A percentile compares a stretch with the other conserved stretches of the same genome.
Evolutionary conservation across 352 stramenopile genomes (phyloP).

Genomic region (Globisporangium radiosum): DNA sequence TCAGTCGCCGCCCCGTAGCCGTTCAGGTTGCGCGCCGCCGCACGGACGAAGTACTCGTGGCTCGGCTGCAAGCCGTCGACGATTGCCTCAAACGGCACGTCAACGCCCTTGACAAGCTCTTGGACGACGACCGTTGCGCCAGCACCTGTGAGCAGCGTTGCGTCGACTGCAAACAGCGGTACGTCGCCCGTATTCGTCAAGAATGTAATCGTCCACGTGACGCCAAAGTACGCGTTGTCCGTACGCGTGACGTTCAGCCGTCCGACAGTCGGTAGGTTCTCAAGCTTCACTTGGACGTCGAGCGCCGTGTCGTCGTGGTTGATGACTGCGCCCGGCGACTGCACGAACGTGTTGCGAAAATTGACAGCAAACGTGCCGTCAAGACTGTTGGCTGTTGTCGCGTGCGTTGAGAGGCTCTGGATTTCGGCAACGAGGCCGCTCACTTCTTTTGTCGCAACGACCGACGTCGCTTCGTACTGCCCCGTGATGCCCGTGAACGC

Average conservation of each 20-base stretch:
- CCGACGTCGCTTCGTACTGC: conserved; percentile 28
- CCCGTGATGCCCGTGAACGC: conserved; percentile 30
- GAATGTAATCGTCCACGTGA: conserved; percentile 66
- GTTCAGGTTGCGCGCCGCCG: conserved; percentile 59
- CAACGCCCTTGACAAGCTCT: conserved; percentile 56
- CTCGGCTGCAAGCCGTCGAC: conserved; percentile 35
- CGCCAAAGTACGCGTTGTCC: conserved; percentile 36
- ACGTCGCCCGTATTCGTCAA: conserved; percentile 61
- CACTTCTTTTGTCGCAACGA: conserved; percentile 48
- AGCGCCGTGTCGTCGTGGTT: conserved; percentile 63
- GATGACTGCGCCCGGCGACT: conserved; percentile 38
- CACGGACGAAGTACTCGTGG: conserved; percentile 56
- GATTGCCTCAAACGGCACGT: conserved; percentile 54
- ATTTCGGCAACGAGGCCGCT: conserved; percentile 56
- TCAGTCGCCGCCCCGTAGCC: conserved; percentile 57
- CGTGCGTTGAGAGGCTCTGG: conserved; percentile 42
- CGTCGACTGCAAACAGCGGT: conserved; percentile 39
- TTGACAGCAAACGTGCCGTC: conserved; percentile 53
- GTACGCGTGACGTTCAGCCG: conserved; percentile 50
- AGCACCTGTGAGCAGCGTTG: conserved; percentile 35
- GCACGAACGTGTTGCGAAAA: conserved; percentile 43
- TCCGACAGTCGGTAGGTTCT: conserved; percentile 56
- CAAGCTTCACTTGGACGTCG: conserved; percentile 70
- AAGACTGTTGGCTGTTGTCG: conserved; percentile 4
- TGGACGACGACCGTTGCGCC: conserved; percentile 29